Conservation (phyloP, 2,329 filamentous ascomycete species). For the Alternaria conjuncta region DNA sequence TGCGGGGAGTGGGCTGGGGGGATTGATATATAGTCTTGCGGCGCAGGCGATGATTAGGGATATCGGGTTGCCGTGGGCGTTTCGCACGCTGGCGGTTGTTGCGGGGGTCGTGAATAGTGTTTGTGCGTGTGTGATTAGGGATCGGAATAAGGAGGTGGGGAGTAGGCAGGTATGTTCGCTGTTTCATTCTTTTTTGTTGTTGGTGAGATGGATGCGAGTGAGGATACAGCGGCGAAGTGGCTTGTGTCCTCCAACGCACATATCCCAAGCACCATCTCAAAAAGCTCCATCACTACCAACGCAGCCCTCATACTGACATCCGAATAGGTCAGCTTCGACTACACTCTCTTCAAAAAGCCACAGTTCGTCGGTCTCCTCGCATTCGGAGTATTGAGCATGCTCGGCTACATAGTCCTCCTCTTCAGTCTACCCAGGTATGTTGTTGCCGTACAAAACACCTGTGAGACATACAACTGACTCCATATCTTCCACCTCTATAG, state of each 20-base stretch:
- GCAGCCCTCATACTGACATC: rapidly evolving
- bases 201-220: too few relatives aligned
- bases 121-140: constrained; percentile 68
- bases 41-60: constrained; percentile 71
- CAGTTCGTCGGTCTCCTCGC: constrained; percentile 70
- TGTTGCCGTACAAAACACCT: too few relatives aligned
- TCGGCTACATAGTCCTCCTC: constrained; percentile 78
- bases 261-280: not conserved
- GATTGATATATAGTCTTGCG: constrained; percentile 71
- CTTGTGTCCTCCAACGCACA: not conserved
- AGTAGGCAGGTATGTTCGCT: constrained; percentile 53
- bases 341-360: constrained; percentile 63
- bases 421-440: too few relatives aligned
- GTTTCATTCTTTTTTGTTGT: not conserved
- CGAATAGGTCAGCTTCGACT: constrained; percentile 63
- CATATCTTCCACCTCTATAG: too few relatives aligned
- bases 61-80: constrained; percentile 71
- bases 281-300: not conserved
- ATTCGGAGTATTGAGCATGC: constrained; percentile 74
- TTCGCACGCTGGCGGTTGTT: constrained; percentile 69
- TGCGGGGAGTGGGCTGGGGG: constrained; percentile 77
- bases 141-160: constrained; percentile 75
- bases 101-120: constrained; percentile 68
- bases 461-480: too few relatives aligned
- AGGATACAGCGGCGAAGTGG: not conserved